Percentiles rank a stretch among this genome's conserved stretches.
phyloP scores from a whole-genome alignment of 768 basidiomycete genomes.

The Suillus brevipes region DNA sequence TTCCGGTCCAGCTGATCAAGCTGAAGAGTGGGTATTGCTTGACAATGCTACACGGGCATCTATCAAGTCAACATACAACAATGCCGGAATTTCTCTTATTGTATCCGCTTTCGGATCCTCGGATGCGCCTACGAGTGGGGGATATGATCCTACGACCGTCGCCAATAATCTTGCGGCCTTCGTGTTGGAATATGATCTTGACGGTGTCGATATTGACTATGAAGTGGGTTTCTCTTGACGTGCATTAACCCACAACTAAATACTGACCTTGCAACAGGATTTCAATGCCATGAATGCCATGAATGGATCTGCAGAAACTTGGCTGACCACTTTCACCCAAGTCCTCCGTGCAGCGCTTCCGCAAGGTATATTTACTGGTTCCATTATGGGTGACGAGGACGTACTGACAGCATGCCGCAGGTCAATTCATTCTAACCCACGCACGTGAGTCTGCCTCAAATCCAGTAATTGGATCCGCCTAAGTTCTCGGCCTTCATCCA shows the following conservation, averaged over 20 bases:
- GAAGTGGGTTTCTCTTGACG: conserved; percentile 37
- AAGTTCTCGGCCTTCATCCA: conserved; percentile 13
- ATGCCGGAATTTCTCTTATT: conserved; percentile 60
- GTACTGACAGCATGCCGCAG: neutral
- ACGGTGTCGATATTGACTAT: conserved; percentile 77
- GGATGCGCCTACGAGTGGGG: conserved; percentile 55
- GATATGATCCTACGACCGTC: conserved; percentile 59
- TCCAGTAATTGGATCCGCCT: neutral
- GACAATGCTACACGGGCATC: conserved; percentile 45
- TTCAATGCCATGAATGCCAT: conserved; percentile 58
- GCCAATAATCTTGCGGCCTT: conserved; percentile 67
- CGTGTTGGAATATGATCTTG: conserved; percentile 60
- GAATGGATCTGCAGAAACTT: conserved; percentile 50
- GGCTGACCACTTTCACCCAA: conserved; percentile 34
- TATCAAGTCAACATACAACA: conserved; percentile 52
- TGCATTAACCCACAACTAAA: conserved; percentile 3
- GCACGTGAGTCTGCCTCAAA: conserved; percentile 37
- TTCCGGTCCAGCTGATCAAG: conserved; percentile 61
- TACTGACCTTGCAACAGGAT: conserved; percentile 41
- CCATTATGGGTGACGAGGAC: neutral
- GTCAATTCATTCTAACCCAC: conserved; percentile 35
- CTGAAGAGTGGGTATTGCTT: conserved; percentile 52
- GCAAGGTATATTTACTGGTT: conserved; percentile 9
- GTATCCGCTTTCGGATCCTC: conserved; percentile 62
- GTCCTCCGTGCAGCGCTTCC: conserved; percentile 33